Evolutionary conservation across 2,329 filamentous ascomycete species (phyloP).

Genomic region (Exophiala aquamarina): DNA sequence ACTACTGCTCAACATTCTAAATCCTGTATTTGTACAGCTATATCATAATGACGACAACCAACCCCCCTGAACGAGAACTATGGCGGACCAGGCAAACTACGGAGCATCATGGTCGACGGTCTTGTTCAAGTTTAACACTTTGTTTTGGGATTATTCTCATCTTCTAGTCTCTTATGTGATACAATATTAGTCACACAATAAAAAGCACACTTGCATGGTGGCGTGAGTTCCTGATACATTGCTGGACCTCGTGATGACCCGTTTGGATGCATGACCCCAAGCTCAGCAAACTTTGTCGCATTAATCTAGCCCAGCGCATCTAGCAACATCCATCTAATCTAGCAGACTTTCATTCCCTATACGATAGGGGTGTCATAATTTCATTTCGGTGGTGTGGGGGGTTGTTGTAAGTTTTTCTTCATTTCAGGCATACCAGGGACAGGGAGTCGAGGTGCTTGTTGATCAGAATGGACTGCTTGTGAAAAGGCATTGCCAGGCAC

Average conservation of each 20-base stretch:
- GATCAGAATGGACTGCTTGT: slow-evolving; percentile 20
- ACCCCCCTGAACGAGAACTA: background rate
- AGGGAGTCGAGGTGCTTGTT: slow-evolving; percentile 13
- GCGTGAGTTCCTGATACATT: background rate
- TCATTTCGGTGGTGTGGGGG: slow-evolving; percentile 14
- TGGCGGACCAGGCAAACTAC: too few species aligned
- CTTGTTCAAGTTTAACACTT: background rate
- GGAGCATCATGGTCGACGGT: too few species aligned
- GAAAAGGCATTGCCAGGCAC: slow-evolving; percentile 29
- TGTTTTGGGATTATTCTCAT: too few species aligned
- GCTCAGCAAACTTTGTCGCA: too few species aligned
- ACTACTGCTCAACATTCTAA: background rate
- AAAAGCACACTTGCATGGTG: too few species aligned
- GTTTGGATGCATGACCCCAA: too few species aligned
- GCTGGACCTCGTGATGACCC: too few species aligned
- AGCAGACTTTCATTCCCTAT: background rate
- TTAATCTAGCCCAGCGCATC: background rate
- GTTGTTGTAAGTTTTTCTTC: slow-evolving; percentile 18
- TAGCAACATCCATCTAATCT: background rate
- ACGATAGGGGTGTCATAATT: background rate
- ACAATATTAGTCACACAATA: background rate
- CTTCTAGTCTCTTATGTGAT: too few species aligned
- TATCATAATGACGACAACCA: background rate
- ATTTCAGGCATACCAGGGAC: slow-evolving; percentile 26
- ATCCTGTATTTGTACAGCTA: background rate